These are phyloP conservation scores for Nicotiana tomentosiformis DNA, from an alignment of 257 asterid genomes.

Conservation along the genomic window DNA sequence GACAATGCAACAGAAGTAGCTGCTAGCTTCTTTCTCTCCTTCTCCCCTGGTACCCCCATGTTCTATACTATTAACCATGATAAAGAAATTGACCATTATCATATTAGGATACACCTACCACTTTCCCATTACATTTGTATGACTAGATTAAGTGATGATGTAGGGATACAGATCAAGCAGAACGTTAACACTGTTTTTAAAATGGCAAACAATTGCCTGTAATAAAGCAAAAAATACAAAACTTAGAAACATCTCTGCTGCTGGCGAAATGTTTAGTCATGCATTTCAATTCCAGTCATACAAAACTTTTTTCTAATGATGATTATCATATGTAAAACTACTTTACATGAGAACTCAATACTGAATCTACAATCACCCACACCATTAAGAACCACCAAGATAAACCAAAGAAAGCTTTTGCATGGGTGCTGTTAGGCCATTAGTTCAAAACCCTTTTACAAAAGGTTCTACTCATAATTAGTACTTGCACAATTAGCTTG, in stretches of 20 bases:
- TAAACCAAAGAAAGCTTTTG: background rate
- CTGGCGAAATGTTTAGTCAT: background rate
- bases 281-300: background rate
- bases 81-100: background rate
- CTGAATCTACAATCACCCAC: background rate
- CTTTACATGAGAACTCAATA: background rate
- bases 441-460: background rate
- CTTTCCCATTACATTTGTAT: background rate
- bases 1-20: background rate
- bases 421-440: background rate
- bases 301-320: background rate
- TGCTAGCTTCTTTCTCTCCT: background rate
- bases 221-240: background rate
- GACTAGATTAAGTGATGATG: background rate
- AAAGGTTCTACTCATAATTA: background rate
- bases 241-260: background rate
- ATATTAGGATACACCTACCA: background rate
- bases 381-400: background rate
- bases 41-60: background rate
- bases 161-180: background rate
- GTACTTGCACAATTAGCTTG: background rate
- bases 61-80: background rate
- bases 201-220: background rate
- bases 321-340: background rate
- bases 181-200: background rate